Conservation (phyloP, 768 basidiomycete genomes). For the Auriscalpium orientale region DNA sequence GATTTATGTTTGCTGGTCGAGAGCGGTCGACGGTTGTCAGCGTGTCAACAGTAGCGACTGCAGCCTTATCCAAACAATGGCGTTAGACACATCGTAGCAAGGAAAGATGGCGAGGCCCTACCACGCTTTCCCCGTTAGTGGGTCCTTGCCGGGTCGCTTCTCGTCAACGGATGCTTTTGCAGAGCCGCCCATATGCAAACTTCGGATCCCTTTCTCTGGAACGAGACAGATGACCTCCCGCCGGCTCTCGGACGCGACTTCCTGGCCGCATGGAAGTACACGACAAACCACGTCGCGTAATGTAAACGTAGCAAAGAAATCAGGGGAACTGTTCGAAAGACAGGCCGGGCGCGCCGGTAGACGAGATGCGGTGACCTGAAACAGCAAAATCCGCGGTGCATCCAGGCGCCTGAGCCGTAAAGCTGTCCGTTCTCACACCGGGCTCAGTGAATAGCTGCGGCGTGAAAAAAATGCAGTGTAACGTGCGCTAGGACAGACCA, state of each 20-base stretch:
- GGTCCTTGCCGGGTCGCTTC: neutral
- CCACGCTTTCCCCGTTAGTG: neutral
- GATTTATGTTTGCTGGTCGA: no score
- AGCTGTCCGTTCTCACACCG: no score
- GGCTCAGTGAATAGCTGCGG: no score
- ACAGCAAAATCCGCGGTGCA: no score
- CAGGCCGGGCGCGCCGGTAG: neutral
- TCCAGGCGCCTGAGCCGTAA: no score
- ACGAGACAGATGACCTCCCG: neutral
- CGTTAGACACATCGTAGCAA: no score
- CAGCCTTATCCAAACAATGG: no score
- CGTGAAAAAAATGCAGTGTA: no score
- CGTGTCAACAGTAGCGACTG: no score
- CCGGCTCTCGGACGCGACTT: neutral
- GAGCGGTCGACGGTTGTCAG: no score
- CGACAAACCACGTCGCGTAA: neutral
- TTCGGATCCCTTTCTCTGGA: neutral
- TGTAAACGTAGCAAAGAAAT: neutral
- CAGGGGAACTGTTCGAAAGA: neutral
- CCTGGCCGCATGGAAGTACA: neutral
- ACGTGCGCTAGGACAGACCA: no score
- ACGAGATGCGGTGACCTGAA: no score
- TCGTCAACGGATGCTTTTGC: neutral
- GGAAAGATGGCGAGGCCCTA: neutral
- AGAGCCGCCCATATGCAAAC: neutral